Percentiles rank a stretch among this genome's conserved stretches.
phyloP scores from a whole-genome alignment of 495 filamentous ascomycete species.

The Penicillium cinerascens region DNA sequence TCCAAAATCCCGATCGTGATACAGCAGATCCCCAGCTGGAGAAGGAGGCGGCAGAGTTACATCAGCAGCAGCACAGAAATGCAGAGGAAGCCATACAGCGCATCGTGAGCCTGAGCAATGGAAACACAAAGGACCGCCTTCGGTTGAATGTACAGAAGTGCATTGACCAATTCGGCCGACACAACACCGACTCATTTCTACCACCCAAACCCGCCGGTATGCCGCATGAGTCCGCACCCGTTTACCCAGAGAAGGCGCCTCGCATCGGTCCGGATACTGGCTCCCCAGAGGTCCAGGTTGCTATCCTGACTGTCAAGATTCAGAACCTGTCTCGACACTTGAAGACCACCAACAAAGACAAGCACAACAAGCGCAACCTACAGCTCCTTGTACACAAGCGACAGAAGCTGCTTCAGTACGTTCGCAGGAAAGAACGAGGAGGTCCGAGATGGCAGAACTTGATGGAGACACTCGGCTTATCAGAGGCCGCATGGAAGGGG shows the following conservation, averaged over 20 bases:
- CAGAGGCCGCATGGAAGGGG: slow-evolving; percentile 79
- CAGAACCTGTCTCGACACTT: slow-evolving; percentile 64
- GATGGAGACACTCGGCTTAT: slow-evolving; percentile 76
- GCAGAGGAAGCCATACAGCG: slow-evolving; percentile 63
- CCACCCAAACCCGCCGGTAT: slow-evolving; percentile 48
- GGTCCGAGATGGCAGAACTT: slow-evolving; percentile 83
- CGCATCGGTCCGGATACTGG: slow-evolving; percentile 88
- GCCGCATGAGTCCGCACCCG: slow-evolving; percentile 21
- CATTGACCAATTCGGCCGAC: slow-evolving; percentile 83
- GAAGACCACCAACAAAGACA: slow-evolving; percentile 62
- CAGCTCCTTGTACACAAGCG: slow-evolving; percentile 79
- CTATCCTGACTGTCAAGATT: slow-evolving; percentile 96
- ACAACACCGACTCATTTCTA: slow-evolving; percentile 74
- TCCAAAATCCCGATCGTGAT: slow-evolving; percentile 32
- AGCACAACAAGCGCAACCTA: slow-evolving; percentile 90
- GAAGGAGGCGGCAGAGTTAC: slow-evolving; percentile 26
- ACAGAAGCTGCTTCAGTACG: slow-evolving; percentile 81
- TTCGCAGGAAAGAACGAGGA: slow-evolving; percentile 85
- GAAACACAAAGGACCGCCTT: slow-evolving; percentile 68
- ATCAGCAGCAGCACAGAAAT: slow-evolving; percentile 31
- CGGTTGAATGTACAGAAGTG: slow-evolving; percentile 78
- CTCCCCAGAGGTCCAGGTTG: slow-evolving; percentile 91
- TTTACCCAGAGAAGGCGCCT: slow-evolving; percentile 49
- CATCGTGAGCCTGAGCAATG: slow-evolving; percentile 72
- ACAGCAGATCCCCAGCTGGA: slow-evolving; percentile 44